A percentile compares a stretch with the other conserved stretches of the same genome.
phyloP scores from a whole-genome alignment of 2,329 filamentous ascomycete genomes.

The Mariannaea elegans region DNA sequence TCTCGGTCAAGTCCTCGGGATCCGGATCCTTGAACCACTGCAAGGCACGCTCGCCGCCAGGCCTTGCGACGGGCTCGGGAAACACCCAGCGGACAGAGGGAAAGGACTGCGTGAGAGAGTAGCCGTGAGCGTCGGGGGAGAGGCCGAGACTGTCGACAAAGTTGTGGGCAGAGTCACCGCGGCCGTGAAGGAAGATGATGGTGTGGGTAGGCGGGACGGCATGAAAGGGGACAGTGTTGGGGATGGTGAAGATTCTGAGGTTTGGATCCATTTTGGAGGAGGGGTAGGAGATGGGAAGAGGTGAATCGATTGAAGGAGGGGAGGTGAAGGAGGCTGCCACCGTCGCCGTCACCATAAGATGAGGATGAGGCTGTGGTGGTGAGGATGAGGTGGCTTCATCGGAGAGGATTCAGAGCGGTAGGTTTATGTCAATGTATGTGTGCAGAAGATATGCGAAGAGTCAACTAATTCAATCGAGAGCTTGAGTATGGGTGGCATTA shows the following conservation, averaged over 20 bases:
- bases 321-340: background rate
- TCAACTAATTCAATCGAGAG: background rate
- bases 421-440: background rate
- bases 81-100: constrained; percentile 61
- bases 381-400: background rate
- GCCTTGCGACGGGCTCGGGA: constrained; percentile 46
- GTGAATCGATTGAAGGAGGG: background rate
- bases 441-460: background rate
- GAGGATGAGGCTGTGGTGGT: background rate
- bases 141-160: constrained; percentile 42
- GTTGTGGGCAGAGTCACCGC: constrained; percentile 48
- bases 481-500: background rate
- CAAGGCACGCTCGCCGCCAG: constrained; percentile 38
- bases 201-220: constrained; percentile 46
- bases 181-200: constrained; percentile 55
- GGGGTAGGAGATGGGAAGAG: background rate
- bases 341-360: background rate
- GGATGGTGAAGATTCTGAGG: constrained; percentile 13
- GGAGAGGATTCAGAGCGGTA: background rate
- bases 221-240: constrained; percentile 36
- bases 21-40: constrained; percentile 63
- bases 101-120: constrained; percentile 49
- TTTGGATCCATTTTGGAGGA: constrained; percentile 9
- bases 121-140: constrained; percentile 41
- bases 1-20: constrained; percentile 48